phyloP scores from a whole-genome alignment of 208 protist genomes.

The Trypanosoma vivax region DNA sequence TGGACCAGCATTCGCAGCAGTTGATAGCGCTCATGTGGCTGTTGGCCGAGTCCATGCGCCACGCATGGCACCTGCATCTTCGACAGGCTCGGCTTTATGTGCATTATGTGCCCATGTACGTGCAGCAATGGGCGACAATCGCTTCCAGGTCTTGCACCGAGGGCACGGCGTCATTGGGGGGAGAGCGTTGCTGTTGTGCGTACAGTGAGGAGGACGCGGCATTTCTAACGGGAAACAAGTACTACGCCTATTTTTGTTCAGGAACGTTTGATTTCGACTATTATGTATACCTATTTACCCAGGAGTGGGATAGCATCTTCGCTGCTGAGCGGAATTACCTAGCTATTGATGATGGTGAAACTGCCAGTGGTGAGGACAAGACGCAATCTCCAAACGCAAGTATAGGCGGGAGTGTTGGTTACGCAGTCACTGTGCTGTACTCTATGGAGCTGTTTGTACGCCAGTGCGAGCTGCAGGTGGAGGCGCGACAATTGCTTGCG shows the following conservation, averaged over 20 bases:
- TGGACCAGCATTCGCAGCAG: slow-evolving; percentile 43
- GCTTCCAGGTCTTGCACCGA: not conserved
- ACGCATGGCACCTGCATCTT: slow-evolving; percentile 26
- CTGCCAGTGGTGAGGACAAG: not conserved
- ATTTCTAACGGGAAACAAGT: slow-evolving; percentile 8
- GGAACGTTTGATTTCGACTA: slow-evolving; percentile 40
- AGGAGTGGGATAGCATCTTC: slow-evolving; percentile 40
- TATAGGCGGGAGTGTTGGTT: slow-evolving; percentile 25
- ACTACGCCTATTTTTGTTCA: slow-evolving; percentile 18
- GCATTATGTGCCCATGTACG: slow-evolving; percentile 40
- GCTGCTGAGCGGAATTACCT: slow-evolving; percentile 27
- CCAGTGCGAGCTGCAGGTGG: slow-evolving; percentile 23
- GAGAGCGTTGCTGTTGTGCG: not conserved
- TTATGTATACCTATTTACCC: slow-evolving; percentile 32
- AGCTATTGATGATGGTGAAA: not conserved
- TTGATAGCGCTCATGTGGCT: slow-evolving; percentile 41
- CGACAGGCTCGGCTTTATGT: slow-evolving; percentile 41
- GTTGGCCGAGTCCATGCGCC: slow-evolving; percentile 36
- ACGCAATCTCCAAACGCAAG: not conserved
- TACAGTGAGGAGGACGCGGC: not conserved
- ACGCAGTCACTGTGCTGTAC: slow-evolving; percentile 46
- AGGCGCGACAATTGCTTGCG: slow-evolving; percentile 26
- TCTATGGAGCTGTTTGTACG: slow-evolving; percentile 71
- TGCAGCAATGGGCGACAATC: slow-evolving; percentile 1
- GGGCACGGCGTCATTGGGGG: not conserved